A percentile compares a stretch with the other conserved stretches of the same genome.
Conservation (phyloP, 257 asterid species). For the Solanum ahanhuiri region DNA sequence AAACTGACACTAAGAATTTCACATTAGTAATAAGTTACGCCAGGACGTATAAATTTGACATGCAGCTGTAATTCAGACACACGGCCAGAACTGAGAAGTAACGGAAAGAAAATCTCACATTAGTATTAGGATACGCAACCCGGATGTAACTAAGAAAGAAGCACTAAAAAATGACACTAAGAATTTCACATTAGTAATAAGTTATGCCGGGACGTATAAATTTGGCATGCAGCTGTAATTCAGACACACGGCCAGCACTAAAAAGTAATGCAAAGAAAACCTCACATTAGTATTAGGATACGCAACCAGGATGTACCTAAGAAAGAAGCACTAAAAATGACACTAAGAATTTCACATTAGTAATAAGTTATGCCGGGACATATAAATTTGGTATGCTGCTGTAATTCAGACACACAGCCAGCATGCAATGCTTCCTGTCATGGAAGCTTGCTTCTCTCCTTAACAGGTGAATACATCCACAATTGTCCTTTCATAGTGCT, state of each 20-base stretch:
- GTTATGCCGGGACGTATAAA: neutral
- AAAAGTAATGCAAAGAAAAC: neutral
- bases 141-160: neutral
- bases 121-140: neutral
- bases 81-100: neutral
- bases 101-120: neutral
- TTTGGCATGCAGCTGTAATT: neutral
- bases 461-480: neutral
- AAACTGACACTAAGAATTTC: neutral
- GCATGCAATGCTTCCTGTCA: neutral
- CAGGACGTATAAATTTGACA: neutral
- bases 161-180: neutral
- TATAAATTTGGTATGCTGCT: neutral
- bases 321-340: neutral
- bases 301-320: neutral
- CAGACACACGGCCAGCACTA: neutral
- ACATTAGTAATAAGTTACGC: neutral
- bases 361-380: neutral
- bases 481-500: neutral
- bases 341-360: neutral
- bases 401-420: neutral
- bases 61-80: neutral
- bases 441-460: neutral
- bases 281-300: neutral
- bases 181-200: neutral